Base-by-base conservation (phyloP, 306 rosid genomes). In the Citrullus amarus region DNA sequence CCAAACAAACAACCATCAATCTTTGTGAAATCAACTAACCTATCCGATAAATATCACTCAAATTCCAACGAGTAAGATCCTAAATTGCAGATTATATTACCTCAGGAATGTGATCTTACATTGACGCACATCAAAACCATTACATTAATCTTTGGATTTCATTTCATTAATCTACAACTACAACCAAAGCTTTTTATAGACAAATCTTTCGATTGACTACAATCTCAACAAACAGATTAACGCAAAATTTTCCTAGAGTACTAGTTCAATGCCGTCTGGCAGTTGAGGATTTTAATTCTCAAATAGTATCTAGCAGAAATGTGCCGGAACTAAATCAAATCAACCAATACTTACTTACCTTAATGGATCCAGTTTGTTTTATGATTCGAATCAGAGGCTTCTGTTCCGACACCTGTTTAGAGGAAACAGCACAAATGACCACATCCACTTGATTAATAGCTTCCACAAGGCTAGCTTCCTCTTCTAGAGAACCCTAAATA, bases 381-480 rank as follows among this genome's bases (percentile, higher is more conserved):
- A 93, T 93, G 41, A 87, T 84, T 68, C 65, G 74, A 34, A 93
- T 85, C 38, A 93, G 93, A 79, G 86, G 92, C 82, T 86, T 88
- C 84, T 93, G 98, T 17, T 65, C 79, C 9, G 76, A 81, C 55
- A 81, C 85, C 15, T 85, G 91, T 63, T 67, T 77, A 48, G 89
- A 51, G 7, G 92, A 82, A 81, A 93, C 91, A 70, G 97, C 92
- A 50, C 86, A 93, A 73, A 93, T 87, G 0, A 93, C 92, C 34
- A 90, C 97, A 78, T 93, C 98, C n/a, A 93, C 98, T 65, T 81
- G 87, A 79, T 83, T 87, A 11, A 90, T 82, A 6, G 97, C 93
- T 50, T 87, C 86, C 43, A 80, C n/a, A 20, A 93, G 84, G 80
- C 92, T 85, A 18, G 83, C 83, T 85, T 90, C 96, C 41, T 93